Base-by-base conservation (phyloP, 2,329 filamentous ascomycete species). In the Aspergillus pseudoviridinutans region DNA sequence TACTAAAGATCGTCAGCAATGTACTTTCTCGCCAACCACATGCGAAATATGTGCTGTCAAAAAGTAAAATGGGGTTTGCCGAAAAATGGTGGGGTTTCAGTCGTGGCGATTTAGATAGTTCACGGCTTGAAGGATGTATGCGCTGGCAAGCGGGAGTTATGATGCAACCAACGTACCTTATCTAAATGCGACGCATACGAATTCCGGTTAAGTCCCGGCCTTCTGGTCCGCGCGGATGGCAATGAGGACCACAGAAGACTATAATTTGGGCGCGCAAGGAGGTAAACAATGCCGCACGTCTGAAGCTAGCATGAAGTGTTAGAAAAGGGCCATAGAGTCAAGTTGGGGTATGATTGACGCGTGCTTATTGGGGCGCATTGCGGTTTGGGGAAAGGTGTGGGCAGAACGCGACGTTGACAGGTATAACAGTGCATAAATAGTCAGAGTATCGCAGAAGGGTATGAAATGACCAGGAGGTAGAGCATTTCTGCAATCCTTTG, bases 91-190 rank as follows among this genome's bases (percentile, higher is more conserved):
- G 62, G 64, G 61, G 61, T 57, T 57, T 60, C 57, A 63, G 32
- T 66, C 63, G 62, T 66, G 66, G 65, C 64, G 61, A 65, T 62
- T 68, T 67, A 66, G 63, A 64, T 58, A 63, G 58, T 62, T 58
- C 64, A 67, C 56, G 62, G 64, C 61, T 64, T 64, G 60, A 66
- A 61, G 66, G 64, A 71, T 70, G 73, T 73, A 74, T 75, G 73
- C 71, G 73, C 72, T 75, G 73, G 73, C 73, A 74, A 67, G 65
- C 64, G 65, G 63, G 64, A 62, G 60, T 58, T 50, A 64, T 64
- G 61, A 64, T 72, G 69, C 70, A 72, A 66, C 63, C 61, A 61
- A 71, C 72, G 68, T 74, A 75, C 73, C 70, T 72, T 64, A 66
- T 67, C 64, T 67, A 73, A 56, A 59, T 62, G 55, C 64, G 55